A percentile compares a stretch with the other conserved stretches of the same genome.
phyloP scores from a whole-genome alignment of 257 asterid genomes.

The Jacaranda copaia region DNA sequence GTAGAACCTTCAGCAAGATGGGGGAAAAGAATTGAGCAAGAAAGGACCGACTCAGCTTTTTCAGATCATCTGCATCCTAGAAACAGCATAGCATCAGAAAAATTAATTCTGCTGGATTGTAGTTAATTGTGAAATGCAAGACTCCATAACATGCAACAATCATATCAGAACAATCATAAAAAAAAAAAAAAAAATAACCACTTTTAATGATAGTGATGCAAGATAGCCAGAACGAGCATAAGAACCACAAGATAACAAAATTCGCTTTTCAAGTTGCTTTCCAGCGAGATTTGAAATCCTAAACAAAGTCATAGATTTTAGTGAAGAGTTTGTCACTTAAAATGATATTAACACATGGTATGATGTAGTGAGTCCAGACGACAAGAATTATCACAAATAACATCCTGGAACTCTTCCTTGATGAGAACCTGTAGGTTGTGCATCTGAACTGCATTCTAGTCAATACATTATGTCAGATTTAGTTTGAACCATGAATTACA shows the following conservation, averaged over 20 bases:
- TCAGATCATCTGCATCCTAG: conserved; percentile 78
- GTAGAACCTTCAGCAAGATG: conserved; percentile 80
- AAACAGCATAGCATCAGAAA: conserved; percentile 20
- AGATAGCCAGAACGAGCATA: not conserved
- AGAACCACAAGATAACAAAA: not conserved
- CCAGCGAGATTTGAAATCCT: not conserved
- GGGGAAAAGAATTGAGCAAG: conserved; percentile 92
- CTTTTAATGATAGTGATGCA: not conserved
- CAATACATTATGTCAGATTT: not conserved
- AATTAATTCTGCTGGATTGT: conserved; percentile 2
- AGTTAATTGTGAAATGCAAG: conserved; percentile 16
- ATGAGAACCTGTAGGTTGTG: not conserved
- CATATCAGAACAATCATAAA: not conserved
- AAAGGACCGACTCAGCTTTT: conserved; percentile 79
- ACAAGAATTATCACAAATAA: not conserved
- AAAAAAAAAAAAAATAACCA: not conserved
- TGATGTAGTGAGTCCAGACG: not conserved
- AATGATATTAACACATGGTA: not conserved
- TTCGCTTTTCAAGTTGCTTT: not conserved
- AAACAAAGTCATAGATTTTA: not conserved
- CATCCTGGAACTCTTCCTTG: not conserved
- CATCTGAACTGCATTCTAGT: not conserved
- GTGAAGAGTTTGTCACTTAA: not conserved
- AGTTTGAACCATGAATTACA: not conserved
- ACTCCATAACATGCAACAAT: conserved; percentile 8